Base-by-base conservation (phyloP, 805 yeast species). In the Sugiyamaella valdiviana region DNA sequence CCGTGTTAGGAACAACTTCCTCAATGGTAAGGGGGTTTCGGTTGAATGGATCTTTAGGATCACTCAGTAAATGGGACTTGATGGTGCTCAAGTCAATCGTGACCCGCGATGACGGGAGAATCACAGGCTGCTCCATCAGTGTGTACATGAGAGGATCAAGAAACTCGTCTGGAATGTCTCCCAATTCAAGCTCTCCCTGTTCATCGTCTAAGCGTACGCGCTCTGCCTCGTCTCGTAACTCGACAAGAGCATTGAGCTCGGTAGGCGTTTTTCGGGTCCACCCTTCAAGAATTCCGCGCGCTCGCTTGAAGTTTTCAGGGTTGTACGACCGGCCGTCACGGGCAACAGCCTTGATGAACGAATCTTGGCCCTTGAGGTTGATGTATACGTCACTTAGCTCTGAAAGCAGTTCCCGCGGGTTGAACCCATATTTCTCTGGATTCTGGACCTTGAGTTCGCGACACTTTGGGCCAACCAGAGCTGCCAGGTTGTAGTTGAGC, bases 91-190 rank as follows among this genome's bases (percentile, higher is more conserved):
- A 74, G 64, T 93, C 99, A 58, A 93, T 87, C 43, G 82, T 79
- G 16, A 90, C 79, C 54, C 79, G 83, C 0, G 96, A 87, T 6
- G 85, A 74, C 6, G 99, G 99, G 58, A 93, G 74, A n/a, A 77
- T 83, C 3, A 93, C 99, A 0, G 99, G 99, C 63, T 93, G 95
- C 57, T 82, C 85, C 99, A 93, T 93, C 43, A 93, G 63, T 1
- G 96, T 86, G 65, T 75, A 93, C 98, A 93, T 91, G 59, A 93
- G 77, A 12, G 99, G 99, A 71, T 93, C 99, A 57, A 93, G 76
- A 63, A 83, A 93, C 64, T 93, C 98, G 63, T 93, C 99, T 0
- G 99, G 99, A 15, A 86, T 77, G 46, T 93, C 99, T 21, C 95
- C 97, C 57, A 87, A 73, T 62, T 88, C 96, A 53, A 79, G 61